These are phyloP conservation scores for Metrosideros polymorpha DNA, from an alignment of 441 rosid species.

Conservation along the genomic window DNA sequence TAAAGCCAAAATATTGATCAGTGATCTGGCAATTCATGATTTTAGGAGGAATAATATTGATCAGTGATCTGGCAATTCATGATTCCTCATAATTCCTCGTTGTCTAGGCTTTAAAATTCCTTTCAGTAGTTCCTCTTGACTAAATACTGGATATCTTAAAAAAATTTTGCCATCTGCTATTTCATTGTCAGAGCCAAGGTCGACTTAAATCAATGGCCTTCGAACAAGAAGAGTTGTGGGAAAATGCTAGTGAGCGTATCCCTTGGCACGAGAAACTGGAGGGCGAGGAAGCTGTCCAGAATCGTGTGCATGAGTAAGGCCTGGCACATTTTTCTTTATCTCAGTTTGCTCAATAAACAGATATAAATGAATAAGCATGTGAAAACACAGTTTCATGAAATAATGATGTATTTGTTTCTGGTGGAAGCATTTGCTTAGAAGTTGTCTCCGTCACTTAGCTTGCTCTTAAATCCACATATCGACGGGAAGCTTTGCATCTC, in stretches of 20 bases:
- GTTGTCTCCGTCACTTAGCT: neutral
- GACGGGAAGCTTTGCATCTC: neutral
- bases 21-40: neutral
- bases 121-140: neutral
- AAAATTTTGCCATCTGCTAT: neutral
- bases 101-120: neutral
- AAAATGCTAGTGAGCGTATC: slow-evolving; percentile 79
- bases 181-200: slow-evolving; percentile 47
- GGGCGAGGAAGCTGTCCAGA: slow-evolving; percentile 92
- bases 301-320: slow-evolving; percentile 91
- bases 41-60: neutral
- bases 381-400: neutral
- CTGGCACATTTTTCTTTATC: neutral
- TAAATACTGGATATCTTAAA: neutral
- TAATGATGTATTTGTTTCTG: neutral
- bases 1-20: neutral
- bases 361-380: neutral
- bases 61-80: neutral
- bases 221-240: slow-evolving; percentile 82
- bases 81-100: neutral
- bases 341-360: neutral
- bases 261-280: slow-evolving; percentile 97
- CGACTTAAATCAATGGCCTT: slow-evolving; percentile 86
- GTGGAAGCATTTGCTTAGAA: neutral
- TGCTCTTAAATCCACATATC: neutral